Base-by-base conservation (phyloP, 352 stramenopile species). In the Globisporangium viniferum region DNA sequence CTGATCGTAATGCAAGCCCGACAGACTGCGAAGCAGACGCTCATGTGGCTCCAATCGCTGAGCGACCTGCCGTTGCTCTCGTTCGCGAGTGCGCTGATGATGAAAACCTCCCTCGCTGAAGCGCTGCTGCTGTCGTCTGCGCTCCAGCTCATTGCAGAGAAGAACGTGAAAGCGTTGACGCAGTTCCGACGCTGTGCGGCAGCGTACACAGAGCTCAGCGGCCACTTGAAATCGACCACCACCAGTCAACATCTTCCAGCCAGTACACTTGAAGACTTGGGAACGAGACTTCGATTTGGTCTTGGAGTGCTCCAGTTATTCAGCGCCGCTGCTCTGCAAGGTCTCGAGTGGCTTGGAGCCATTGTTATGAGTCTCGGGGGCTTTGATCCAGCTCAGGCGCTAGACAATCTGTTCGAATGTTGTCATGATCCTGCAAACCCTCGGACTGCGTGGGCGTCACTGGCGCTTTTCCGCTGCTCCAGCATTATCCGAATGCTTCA, bases 401-500 rank as follows among this genome's bases (percentile, higher is more conserved):
- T 83, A 0, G 62, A 76, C 24, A 66, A 73, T 55, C 65, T 83
- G 12, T 27, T 83, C 14, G 55, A 63, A 29, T 76, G 69, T 51
- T 41, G 68, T 4, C 51, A 33, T 24, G 54, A 56, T n/a, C 22
- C 27, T 49, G 39, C 31, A 4, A 59, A 70, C 51, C 44, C 69
- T 41, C 74, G 73, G 41, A 55, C 62, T 3, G 72, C 77, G 22
- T 83, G 76, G 76, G 65, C 74, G 14, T 67, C 76, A 1, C 62
- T 83, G 35, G 66, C 62, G 20, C 61, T 83, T 18, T 77, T 79
- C 61, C 68, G 81, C 63, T 69, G 67, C 65, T 73, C 70, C 0
- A 54, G 60, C 5, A 67, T 59, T 0, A 56, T 83, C 64, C 65
- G 76, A 10, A 54, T 68, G 27, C 61, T 77, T 46, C 68, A 74